Base-by-base conservation (phyloP, 1,284 basidiomycete species). In the Sporisorium scitamineum region DNA sequence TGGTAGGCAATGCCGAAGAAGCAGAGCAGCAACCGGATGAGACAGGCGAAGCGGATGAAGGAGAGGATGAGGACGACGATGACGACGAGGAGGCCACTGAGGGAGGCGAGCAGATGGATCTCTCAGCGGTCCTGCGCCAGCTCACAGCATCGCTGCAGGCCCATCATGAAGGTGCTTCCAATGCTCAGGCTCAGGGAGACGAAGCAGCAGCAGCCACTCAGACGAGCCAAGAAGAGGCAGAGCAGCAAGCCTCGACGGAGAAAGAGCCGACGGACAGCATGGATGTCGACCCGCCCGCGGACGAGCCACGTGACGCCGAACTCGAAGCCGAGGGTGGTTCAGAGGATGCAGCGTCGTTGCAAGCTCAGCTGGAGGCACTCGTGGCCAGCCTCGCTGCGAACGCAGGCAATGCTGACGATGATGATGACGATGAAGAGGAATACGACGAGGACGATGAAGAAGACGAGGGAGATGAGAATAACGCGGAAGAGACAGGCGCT, bases 81-180 rank as follows among this genome's bases (percentile, higher is more conserved):
- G 64, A 59, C 3, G 63, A 61, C 0, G 60, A 55, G 13, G 67
- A 70, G 24, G 67, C 54, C 7, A 57, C 45, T 7, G 64, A 56
- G 47, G 62, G 53, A 3, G 66, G 41, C 37, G 76, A 52, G 59
- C 70, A 62, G 63, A 80, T 68, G 76, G 78, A 61, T 69, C 74
- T 60, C 22, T 56, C 66, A 5, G 73, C 75, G 1, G 76, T 74
- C 16, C 63, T 80, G 39, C 70, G 60, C 22, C 79, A 79, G 39
- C 64, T 80, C 32, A 80, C 79, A 13, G 79, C 77, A n/a, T 78
- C 79, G 42, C 61, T 80, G 56, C 79, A 78, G 44, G 62, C 67
- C 44, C 73, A 71, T 44, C 55, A 54, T 11, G 59, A 66, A 47
- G 52, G 45, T 39, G 61, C 44, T 8, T 22, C 51, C 31, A 54